Conservation (phyloP, 345 rosid species). For the Limnanthes douglasii region DNA sequence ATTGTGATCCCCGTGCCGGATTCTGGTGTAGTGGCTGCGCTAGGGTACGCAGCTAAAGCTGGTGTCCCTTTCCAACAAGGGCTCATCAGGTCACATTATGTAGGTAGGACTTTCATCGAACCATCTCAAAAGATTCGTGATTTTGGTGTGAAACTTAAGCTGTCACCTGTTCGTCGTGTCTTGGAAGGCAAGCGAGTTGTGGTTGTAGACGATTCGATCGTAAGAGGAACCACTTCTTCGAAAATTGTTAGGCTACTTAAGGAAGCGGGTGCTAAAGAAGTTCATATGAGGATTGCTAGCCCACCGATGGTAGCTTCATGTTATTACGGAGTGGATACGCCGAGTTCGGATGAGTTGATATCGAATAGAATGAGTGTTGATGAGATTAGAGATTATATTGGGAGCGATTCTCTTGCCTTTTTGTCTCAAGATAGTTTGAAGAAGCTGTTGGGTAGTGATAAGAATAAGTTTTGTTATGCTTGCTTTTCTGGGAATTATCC, state of each 20-base stretch:
- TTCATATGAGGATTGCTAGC: slow-evolving; percentile 95
- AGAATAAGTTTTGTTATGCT: slow-evolving; percentile 63
- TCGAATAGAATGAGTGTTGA: slow-evolving; percentile 81
- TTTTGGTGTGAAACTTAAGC: slow-evolving; percentile 90
- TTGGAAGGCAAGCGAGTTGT: slow-evolving; percentile 88
- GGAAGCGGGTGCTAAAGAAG: slow-evolving; percentile 90
- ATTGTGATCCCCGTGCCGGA: slow-evolving; percentile 96
- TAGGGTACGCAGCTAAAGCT: slow-evolving; percentile 74
- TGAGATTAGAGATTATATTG: slow-evolving; percentile 58
- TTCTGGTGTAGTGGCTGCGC: slow-evolving; percentile 94
- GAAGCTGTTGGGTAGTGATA: slow-evolving; percentile 34
- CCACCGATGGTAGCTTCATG: slow-evolving; percentile 82
- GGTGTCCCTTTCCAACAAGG: slow-evolving; percentile 88
- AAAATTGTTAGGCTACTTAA: slow-evolving; percentile 77
- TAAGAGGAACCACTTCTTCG: slow-evolving; percentile 84
- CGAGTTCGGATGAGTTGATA: slow-evolving; percentile 77
- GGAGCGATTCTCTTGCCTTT: slow-evolving; percentile 82
- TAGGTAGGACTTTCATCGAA: slow-evolving; percentile 89
- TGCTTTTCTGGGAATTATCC: slow-evolving; percentile 91
- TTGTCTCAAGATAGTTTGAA: slow-evolving; percentile 47
- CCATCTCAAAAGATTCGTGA: slow-evolving; percentile 93
- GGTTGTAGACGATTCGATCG: slow-evolving; percentile 91
- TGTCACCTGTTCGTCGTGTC: slow-evolving; percentile 71
- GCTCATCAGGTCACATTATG: slow-evolving; percentile 83
- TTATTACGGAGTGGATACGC: slow-evolving; percentile 94